phyloP scores from a whole-genome alignment of 2,329 filamentous ascomycete species.

The Pseudocercospora vitis region DNA sequence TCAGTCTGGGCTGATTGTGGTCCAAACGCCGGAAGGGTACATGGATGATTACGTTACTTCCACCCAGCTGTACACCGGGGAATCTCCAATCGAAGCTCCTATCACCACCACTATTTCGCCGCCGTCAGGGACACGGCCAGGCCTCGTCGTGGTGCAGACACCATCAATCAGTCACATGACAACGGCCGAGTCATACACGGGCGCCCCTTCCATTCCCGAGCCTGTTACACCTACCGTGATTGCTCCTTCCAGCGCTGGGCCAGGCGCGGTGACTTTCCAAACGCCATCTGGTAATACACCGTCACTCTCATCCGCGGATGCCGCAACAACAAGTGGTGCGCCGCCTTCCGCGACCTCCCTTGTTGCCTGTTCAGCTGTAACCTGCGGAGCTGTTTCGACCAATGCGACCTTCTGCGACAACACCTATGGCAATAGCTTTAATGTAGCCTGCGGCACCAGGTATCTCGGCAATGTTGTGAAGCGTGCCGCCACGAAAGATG shows the following conservation, averaged over 20 bases:
- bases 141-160: neutral
- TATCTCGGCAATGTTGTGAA: constrained; percentile 4
- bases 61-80: neutral
- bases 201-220: neutral
- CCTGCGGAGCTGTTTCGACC: constrained; percentile 9
- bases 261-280: constrained; percentile 13
- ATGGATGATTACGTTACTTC: constrained; percentile 12
- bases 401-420: constrained; percentile 17
- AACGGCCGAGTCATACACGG: constrained; percentile 1
- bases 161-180: neutral
- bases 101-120: neutral
- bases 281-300: constrained; percentile 8
- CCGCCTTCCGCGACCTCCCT: constrained; percentile 4
- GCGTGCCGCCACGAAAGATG: constrained; percentile 11
- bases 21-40: constrained; percentile 13
- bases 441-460: constrained; percentile 15
- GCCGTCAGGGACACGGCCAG: neutral
- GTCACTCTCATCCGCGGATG: neutral
- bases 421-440: constrained; percentile 18
- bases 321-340: neutral
- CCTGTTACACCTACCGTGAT: constrained; percentile 12
- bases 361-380: constrained; percentile 10
- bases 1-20: constrained; percentile 7
- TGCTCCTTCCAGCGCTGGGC: constrained; percentile 11
- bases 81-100: neutral